A percentile compares a stretch with the other conserved stretches of the same genome.
Conservation (phyloP, 192 early-diverging fungal species). For the Chytriomyces hyalinus region DNA sequence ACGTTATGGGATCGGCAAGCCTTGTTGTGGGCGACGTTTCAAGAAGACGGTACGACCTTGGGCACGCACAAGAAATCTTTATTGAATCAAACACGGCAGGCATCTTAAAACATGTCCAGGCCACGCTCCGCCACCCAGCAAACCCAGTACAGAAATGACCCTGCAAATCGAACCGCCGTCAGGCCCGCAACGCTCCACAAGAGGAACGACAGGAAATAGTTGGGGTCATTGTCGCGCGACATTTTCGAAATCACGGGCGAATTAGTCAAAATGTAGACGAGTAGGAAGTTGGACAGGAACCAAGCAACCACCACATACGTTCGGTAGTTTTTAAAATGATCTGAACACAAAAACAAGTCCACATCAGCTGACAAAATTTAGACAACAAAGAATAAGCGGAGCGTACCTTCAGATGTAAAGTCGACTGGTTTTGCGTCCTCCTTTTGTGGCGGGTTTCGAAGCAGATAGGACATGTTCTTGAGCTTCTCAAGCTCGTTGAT, state of each 20-base stretch:
- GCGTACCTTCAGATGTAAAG: constrained; percentile 8
- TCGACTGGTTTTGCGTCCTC: constrained; percentile 29
- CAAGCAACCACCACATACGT: constrained; percentile 56
- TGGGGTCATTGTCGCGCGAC: constrained; percentile 44
- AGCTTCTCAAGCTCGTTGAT: constrained; percentile 35
- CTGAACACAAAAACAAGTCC: constrained; percentile 77
- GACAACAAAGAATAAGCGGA: not conserved
- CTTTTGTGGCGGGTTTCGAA: constrained; percentile 32
- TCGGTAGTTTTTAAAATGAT: constrained; percentile 72
- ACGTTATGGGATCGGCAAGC: no score
- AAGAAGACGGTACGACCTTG: no score
- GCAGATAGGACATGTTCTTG: constrained; percentile 28
- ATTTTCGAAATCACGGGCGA: constrained; percentile 36
- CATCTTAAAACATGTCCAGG: not conserved
- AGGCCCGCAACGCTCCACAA: constrained; percentile 86
- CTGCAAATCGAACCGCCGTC: constrained; percentile 73
- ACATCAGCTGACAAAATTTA: constrained; percentile 10
- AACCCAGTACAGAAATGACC: constrained; percentile 68
- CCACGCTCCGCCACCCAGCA: constrained; percentile 25
- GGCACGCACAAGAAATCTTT: no score
- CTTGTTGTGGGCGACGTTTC: no score
- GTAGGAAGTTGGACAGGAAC: constrained; percentile 78
- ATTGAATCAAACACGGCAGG: no score
- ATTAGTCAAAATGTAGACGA: constrained; percentile 74
- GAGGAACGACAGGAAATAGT: constrained; percentile 78